Base-by-base conservation (phyloP, 345 rosid genomes). In the Eutrema yunnanense region DNA sequence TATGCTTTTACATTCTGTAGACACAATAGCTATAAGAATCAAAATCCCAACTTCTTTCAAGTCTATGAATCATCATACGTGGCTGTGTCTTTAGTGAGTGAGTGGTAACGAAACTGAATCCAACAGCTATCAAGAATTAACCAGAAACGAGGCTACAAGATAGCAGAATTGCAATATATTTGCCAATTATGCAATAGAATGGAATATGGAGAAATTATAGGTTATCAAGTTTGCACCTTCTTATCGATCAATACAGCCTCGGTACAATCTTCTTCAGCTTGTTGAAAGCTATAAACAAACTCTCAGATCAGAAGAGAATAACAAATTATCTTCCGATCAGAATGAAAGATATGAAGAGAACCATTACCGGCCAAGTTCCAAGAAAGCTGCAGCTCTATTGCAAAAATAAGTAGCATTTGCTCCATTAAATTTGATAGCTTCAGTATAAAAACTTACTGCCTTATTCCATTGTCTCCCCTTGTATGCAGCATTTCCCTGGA, bases 401-500 rank as follows among this genome's bases (percentile, higher is more conserved):
- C 85, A 75, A 80, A 81, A 88, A 72, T 81, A 91, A 49, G 97
- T 89, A 50, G 95, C 88, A 80, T 76, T 89, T 36, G 71, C 72
- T 74, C 78, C 87, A 78, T 86, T 91, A 75, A 94, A 74, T 67
- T 89, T 90, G 68, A 94, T 87, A 73, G 98, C 98, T 85, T 91
- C 93, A 67, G 78, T 83, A 70, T 94, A 94, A 77, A 75, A 94
- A 57, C 70, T 85, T 27, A 82, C 87, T 65, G 98, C 97, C 81
- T 88, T 89, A 67, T 87, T 89, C 97, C 96, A 94, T 73, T 91
- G 89, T 62, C 13, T 36, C 60, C 88, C 91, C 81, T 91, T 94
- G 72, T 73, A 94, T 72, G 97, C 95, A 75, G 90, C 89, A 82
- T 94, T 94, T 47, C 98, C 98, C 98, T 94, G 82, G 52, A 77